A percentile compares a stretch with the other conserved stretches of the same genome.
Evolutionary conservation across 805 yeast genomes (phyloP).

Genomic region (Metschnikowia similis): DNA sequence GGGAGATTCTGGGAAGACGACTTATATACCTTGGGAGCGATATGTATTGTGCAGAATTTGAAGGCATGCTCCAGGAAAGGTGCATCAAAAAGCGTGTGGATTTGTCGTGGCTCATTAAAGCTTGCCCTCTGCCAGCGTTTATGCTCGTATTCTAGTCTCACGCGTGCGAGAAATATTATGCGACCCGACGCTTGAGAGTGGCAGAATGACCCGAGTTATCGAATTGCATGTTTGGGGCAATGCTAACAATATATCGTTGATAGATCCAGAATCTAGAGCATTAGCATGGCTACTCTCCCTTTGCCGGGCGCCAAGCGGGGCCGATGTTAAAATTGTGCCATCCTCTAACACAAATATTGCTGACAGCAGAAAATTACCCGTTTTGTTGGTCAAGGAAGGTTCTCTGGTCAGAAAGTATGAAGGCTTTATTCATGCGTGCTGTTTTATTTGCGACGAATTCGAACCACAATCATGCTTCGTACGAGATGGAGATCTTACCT

Average conservation of each 20-base stretch:
- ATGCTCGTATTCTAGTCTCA: background rate
- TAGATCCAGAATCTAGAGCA: slow-evolving; percentile 53
- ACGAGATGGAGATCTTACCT: slow-evolving; percentile 10
- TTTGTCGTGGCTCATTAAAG: background rate
- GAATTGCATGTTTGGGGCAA: slow-evolving; percentile 56
- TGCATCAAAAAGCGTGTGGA: background rate
- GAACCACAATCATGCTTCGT: slow-evolving; percentile 12
- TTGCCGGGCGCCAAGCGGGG: slow-evolving; percentile 14
- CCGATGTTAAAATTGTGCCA: slow-evolving; percentile 37
- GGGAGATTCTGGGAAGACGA: no score
- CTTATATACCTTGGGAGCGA: no score
- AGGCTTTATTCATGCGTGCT: slow-evolving; percentile 39
- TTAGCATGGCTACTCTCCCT: slow-evolving; percentile 37
- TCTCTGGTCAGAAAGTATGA: slow-evolving; percentile 24
- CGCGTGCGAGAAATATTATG: background rate
- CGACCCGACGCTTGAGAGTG: background rate
- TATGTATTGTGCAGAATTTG: background rate
- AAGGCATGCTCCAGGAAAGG: background rate
- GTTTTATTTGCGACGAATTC: slow-evolving; percentile 21
- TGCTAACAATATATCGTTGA: slow-evolving; percentile 33
- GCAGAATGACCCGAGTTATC: slow-evolving; percentile 1
- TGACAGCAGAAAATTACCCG: slow-evolving; percentile 47
- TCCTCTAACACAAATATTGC: slow-evolving; percentile 58
- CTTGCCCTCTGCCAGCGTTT: background rate
- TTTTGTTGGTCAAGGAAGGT: slow-evolving; percentile 23